Evolutionary conservation across 148 eudicot species (phyloP).

Genomic region (Salicornia ramosissima): DNA sequence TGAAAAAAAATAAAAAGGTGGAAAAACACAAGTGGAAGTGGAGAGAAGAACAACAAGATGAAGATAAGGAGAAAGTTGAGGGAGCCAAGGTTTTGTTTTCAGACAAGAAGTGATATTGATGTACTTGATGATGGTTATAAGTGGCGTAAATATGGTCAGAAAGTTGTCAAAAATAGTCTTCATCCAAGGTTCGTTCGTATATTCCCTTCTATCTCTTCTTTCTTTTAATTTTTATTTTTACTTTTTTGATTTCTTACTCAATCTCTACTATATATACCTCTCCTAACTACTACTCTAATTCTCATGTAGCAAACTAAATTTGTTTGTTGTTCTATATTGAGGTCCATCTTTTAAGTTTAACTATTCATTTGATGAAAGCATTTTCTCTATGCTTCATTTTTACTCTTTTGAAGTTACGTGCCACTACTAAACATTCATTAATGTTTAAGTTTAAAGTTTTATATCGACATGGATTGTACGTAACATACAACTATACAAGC

Average conservation of each 20-base stretch:
- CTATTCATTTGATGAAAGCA: no score
- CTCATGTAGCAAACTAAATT: no score
- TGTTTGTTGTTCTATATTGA: no score
- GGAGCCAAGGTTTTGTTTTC: conserved; percentile 88
- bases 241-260: neutral
- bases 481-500: no score
- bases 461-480: no score
- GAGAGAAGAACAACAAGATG: conserved; percentile 30
- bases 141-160: conserved; percentile 90
- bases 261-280: no score
- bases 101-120: conserved; percentile 82
- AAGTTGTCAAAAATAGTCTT: conserved; percentile 83
- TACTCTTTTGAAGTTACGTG: neutral
- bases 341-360: no score
- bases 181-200: conserved; percentile 32
- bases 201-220: neutral
- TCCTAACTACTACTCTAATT: no score
- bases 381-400: neutral
- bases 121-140: conserved; percentile 90
- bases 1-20: conserved; percentile 23
- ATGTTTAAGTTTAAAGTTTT: no score
- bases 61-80: conserved; percentile 74
- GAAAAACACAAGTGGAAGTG: conserved; percentile 23
- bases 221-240: neutral
- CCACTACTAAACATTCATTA: no score